These are phyloP conservation scores for Kluyveromyces starmeri DNA, from an alignment of 805 yeast genomes.

Conservation along the genomic window DNA sequence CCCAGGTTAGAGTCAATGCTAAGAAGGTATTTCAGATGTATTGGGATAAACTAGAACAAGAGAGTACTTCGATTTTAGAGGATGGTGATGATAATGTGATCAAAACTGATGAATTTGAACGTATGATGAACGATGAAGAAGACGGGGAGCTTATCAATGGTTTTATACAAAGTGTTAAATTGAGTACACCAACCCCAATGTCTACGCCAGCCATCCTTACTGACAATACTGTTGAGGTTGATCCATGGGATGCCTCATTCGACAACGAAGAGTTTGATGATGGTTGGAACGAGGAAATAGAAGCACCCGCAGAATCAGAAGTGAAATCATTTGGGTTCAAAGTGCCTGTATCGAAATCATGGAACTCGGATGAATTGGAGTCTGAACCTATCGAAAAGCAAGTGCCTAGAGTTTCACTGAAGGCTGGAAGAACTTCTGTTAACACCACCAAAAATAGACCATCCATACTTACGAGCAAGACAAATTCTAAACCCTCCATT, in stretches of 20 bases:
- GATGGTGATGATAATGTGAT: constrained; percentile 8
- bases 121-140: constrained; percentile 10
- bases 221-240: background rate
- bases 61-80: constrained; percentile 27
- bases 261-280: constrained; percentile 24
- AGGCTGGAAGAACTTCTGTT: background rate
- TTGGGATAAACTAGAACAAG: constrained; percentile 43
- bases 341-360: constrained; percentile 12
- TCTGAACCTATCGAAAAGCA: constrained; percentile 6
- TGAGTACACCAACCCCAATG: constrained; percentile 7
- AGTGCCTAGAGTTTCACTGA: background rate
- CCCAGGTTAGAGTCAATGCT: constrained; percentile 65
- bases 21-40: constrained; percentile 56
- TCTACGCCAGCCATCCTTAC: constrained; percentile 5
- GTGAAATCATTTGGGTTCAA: background rate
- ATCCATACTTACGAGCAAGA: background rate
- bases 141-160: constrained; percentile 13
- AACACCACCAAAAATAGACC: background rate
- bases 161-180: constrained; percentile 17
- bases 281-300: constrained; percentile 23
- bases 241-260: background rate
- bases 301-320: constrained; percentile 1
- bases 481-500: background rate
- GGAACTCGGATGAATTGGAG: constrained; percentile 17
- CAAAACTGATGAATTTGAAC: constrained; percentile 17